phyloP scores from a whole-genome alignment of 1,139 yeast species.

The Chernovozyma aurita region DNA sequence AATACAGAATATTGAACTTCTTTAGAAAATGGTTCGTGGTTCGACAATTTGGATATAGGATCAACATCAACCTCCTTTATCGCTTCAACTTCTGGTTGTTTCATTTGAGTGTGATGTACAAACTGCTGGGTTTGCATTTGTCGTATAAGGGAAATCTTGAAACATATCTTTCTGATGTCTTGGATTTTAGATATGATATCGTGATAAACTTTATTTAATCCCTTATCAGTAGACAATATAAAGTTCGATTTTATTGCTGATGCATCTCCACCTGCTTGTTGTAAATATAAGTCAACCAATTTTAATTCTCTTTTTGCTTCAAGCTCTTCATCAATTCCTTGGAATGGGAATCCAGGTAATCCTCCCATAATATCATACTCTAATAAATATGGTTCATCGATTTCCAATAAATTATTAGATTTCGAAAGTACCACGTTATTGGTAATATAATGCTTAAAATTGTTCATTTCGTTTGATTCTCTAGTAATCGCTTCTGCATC shows the following conservation, averaged over 20 bases:
- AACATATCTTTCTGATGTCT: constrained; percentile 81
- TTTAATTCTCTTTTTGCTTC: constrained; percentile 48
- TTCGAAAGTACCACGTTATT: constrained; percentile 39
- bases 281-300: constrained; percentile 33
- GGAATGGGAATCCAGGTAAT: constrained; percentile 60
- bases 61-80: constrained; percentile 72
- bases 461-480: constrained; percentile 56
- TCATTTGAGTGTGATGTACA: constrained; percentile 70
- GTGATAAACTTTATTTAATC: constrained; percentile 58
- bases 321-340: constrained; percentile 46
- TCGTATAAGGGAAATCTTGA: constrained; percentile 81
- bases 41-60: constrained; percentile 66
- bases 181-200: constrained; percentile 77
- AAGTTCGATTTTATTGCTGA: constrained; percentile 25
- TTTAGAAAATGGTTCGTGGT: constrained; percentile 55
- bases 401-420: constrained; percentile 46
- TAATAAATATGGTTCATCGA: constrained; percentile 63
- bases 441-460: constrained; percentile 45
- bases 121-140: constrained; percentile 87
- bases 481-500: constrained; percentile 68
- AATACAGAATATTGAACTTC: constrained; percentile 64
- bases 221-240: constrained; percentile 40
- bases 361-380: constrained; percentile 87
- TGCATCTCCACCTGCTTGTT: constrained; percentile 26
- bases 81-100: constrained; percentile 61